Evolutionary conservation across 129 eudicot genomes (phyloP), one percentile per base, ranked within the genome.

Genomic region (Artemisia annua): DNA sequence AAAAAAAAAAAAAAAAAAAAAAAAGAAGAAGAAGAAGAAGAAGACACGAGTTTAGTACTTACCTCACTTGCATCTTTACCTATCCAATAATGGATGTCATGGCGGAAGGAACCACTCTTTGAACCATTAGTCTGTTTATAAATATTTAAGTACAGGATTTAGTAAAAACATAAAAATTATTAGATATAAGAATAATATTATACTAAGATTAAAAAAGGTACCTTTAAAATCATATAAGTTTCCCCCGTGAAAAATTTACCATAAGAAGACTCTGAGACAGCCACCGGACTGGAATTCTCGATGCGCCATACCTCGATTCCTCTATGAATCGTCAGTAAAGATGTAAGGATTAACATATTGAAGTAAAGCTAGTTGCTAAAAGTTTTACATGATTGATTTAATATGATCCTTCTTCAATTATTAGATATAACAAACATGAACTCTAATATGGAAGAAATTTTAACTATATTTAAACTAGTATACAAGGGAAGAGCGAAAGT

Each of bases 1-100:
- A n/a, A n/a, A n/a, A n/a, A n/a, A n/a, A n/a, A n/a, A n/a, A n/a
- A n/a, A n/a, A n/a, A n/a, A n/a, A n/a, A n/a, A n/a, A n/a, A n/a
- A n/a, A n/a, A n/a, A n/a, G n/a, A n/a, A n/a, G n/a, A n/a, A n/a
- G n/a, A n/a, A n/a, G n/a, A n/a, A n/a, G n/a, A n/a, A n/a, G n/a
- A n/a, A n/a, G n/a, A n/a, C n/a, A n/a, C n/a, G n/a, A n/a, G 9
- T 62, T 73, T 32, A 49, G 70, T 15, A 78, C 89, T 80, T 66
- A 92, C 98, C 85, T 92, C 96, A 61, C 85, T 80, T 48, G 96
- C 88, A 82, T 92, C 96, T 85, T 85, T 85, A 55, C 98, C 98
- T 63, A 92, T 89, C 98, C 98, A 92, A 81, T 85, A 92, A 62
- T 92, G 98, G 54, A 92, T 85, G 74, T 87, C 96, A 72, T 85